These are phyloP conservation scores for Saitozyma podzolica DNA, from an alignment of 768 basidiomycete genomes.

Conservation along the genomic window DNA sequence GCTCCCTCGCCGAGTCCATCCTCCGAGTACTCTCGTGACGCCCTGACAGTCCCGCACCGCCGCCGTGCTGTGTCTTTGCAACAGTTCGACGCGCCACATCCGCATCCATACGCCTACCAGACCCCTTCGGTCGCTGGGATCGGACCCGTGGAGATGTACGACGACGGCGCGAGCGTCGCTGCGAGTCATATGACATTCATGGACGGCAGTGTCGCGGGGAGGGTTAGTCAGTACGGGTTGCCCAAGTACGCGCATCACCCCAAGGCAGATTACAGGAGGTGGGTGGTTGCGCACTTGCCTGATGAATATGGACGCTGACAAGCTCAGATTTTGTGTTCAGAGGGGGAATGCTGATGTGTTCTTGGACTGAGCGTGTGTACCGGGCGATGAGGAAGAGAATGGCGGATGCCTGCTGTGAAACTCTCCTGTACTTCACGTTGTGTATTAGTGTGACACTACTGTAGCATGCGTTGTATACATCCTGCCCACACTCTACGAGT, in stretches of 20 bases:
- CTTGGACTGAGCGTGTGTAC: constrained; percentile 19
- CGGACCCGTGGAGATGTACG: constrained; percentile 16
- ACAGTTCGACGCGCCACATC: constrained; percentile 9
- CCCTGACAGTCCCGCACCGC: constrained; percentile 1
- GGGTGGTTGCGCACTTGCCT: not conserved
- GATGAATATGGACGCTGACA: not conserved
- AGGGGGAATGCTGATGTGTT: constrained; percentile 46
- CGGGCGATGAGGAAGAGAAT: too few relatives aligned
- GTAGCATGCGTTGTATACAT: too few relatives aligned
- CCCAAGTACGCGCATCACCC: constrained; percentile 38
- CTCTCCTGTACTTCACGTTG: too few relatives aligned
- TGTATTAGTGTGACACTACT: too few relatives aligned
- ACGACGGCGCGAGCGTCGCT: constrained; percentile 39
- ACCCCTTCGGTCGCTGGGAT: constrained; percentile 10
- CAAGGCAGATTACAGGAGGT: constrained; percentile 44
- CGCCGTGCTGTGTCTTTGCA: constrained; percentile 29
- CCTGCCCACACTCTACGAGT: too few relatives aligned
- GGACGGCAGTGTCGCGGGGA: constrained; percentile 40
- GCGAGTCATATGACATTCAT: constrained; percentile 41
- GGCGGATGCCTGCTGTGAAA: too few relatives aligned
- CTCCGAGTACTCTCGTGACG: constrained; percentile 8
- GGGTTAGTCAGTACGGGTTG: constrained; percentile 42
- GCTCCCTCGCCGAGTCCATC: not conserved
- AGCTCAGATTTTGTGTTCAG: constrained; percentile 41
- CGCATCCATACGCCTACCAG: constrained; percentile 1